These are phyloP conservation scores for Parietaria judaica DNA, from an alignment of 306 rosid genomes.

Conservation along the genomic window DNA sequence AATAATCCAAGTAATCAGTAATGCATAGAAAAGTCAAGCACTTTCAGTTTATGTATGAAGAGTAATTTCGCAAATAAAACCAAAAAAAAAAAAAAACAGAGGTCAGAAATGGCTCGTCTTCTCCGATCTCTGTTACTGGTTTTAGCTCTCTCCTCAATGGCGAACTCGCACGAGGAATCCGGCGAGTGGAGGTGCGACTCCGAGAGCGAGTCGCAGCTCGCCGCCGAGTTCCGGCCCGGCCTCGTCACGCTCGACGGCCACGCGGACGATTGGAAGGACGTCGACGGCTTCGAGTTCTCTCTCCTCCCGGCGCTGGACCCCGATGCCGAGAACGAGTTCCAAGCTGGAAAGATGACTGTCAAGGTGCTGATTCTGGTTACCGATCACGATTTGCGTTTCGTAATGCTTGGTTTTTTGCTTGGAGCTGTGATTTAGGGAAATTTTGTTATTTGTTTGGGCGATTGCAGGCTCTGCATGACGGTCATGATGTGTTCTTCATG, in stretches of 20 bases:
- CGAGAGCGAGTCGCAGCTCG: slow-evolving; percentile 53
- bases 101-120: slow-evolving; percentile 32
- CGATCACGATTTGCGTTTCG: not conserved
- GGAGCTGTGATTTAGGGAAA: not conserved
- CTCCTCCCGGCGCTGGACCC: slow-evolving; percentile 89
- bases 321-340: slow-evolving; percentile 57
- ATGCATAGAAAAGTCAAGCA: too few relatives aligned
- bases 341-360: slow-evolving; percentile 66
- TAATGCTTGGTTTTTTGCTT: not conserved
- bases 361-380: slow-evolving; percentile 34
- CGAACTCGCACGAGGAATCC: slow-evolving; percentile 64
- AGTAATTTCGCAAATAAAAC: too few relatives aligned
- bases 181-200: slow-evolving; percentile 79
- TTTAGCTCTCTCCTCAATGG: slow-evolving; percentile 18
- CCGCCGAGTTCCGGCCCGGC: slow-evolving; percentile 57
- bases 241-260: slow-evolving; percentile 76
- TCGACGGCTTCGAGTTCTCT: slow-evolving; percentile 68
- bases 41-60: too few relatives aligned
- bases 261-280: slow-evolving; percentile 82
- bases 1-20: too few relatives aligned
- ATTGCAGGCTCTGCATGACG: slow-evolving; percentile 77
- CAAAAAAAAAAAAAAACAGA: not conserved
- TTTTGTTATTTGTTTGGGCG: slow-evolving; percentile 1
- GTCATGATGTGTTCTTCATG: slow-evolving; percentile 71
- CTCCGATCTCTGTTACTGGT: slow-evolving; percentile 21